Base-by-base conservation (phyloP, 129 eudicot genomes). In the Logfia minima region DNA sequence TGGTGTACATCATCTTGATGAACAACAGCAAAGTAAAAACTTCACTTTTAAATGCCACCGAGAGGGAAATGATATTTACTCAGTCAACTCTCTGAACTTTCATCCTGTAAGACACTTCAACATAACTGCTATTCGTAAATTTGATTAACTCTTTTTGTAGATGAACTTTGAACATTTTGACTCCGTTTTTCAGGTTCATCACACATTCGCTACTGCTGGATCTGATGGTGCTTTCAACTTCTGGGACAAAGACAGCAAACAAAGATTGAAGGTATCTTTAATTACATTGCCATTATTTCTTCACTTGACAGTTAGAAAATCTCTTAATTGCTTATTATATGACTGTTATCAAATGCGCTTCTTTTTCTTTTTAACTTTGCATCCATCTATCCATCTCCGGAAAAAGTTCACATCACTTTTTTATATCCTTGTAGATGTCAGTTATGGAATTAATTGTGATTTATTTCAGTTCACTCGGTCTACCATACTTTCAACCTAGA, bases 241-340 rank as follows among this genome's bases (percentile, higher is more conserved):
- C 79, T 95, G 99, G 99, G 97, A 94, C 80, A 94, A 94, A 81
- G 99, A 94, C 65, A 94, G 99, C 84, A 95, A 91, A 85, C 99
- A 95, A 83, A 80, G 99, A 82, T 86, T 95, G 16, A 95, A 95
- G 96, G 99, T 95, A 74, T 75, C 34, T 8, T 31, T 51, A 35
- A 13, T 31, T 31, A 2, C 34, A 6, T 59, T 69, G 56, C 68
- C 67, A 8, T 77, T 22, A 56, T 68, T 21, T 24, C 6, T 66
- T 62, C 63, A 21, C 39, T 24, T 63, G 19, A 9, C 19, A 63
- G 8, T 23, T 26, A 22, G 2, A 37, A 62, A 63, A 23, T 63
- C 8, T 1, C 2, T 63, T 24, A 22, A 22, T 63, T 26, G 19
- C 68, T 63, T 63, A 5, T 6, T 34, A 32, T 5, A 34, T 8